Evolutionary conservation across 352 stramenopile species (phyloP).

Genomic region (Phytophthora nicotianae): DNA sequence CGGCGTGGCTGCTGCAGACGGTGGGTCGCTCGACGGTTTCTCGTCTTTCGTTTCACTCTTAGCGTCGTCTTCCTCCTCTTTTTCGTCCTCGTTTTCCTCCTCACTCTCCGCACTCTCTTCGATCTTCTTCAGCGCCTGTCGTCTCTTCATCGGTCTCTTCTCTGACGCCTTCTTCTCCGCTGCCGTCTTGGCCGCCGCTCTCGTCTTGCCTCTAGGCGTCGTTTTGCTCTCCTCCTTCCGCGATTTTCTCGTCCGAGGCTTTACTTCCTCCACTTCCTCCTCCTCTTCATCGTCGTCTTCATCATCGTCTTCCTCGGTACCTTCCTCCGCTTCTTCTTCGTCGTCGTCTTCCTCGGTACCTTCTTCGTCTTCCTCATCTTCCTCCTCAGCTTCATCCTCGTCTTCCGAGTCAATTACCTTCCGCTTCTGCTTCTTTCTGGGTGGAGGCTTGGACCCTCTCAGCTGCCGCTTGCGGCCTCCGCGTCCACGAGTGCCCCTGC

Average conservation of each 20-base stretch:
- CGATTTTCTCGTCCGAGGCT: slow-evolving; percentile 23
- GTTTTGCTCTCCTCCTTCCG: slow-evolving; percentile 27
- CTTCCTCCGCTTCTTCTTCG: slow-evolving; percentile 28
- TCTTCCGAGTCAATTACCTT: slow-evolving; percentile 49
- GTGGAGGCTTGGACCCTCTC: slow-evolving; percentile 28
- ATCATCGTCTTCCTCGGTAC: slow-evolving; percentile 32
- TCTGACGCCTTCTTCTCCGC: slow-evolving; percentile 20
- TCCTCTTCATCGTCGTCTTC: slow-evolving; percentile 23
- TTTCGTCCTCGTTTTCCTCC: slow-evolving; percentile 20
- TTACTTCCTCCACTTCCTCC: slow-evolving; percentile 15
- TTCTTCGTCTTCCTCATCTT: slow-evolving; percentile 27
- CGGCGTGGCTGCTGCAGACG: slow-evolving; percentile 34
- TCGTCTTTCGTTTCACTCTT: slow-evolving; percentile 31
- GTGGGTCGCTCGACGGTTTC: slow-evolving; percentile 27
- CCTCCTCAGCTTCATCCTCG: slow-evolving; percentile 36
- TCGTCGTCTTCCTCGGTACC: slow-evolving; percentile 32
- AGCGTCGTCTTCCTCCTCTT: slow-evolving; percentile 14
- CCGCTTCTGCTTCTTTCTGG: slow-evolving; percentile 38
- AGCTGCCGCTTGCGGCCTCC: slow-evolving; percentile 26
- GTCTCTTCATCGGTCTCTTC: slow-evolving; percentile 20
- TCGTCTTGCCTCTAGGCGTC: slow-evolving; percentile 34
- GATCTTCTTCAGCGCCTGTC: slow-evolving; percentile 19
- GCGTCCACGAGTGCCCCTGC: slow-evolving; percentile 15
- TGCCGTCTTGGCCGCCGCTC: slow-evolving; percentile 21
- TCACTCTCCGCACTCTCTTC: slow-evolving; percentile 40